Evolutionary conservation across 2,329 filamentous ascomycete species (phyloP).

Genomic region (Diplodia sapinea): DNA sequence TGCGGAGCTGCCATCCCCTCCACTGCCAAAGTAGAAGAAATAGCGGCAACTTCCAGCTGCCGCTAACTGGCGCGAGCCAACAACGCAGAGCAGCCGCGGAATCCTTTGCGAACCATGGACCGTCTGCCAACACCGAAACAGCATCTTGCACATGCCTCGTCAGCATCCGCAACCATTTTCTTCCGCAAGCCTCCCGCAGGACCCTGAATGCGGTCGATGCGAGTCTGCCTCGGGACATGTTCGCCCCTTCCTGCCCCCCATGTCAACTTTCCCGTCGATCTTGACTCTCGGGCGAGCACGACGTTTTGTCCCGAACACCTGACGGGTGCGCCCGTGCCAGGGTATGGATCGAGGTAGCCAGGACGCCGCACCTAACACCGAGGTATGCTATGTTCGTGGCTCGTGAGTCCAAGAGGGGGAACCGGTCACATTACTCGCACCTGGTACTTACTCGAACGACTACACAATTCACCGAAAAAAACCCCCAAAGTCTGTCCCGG

Average conservation of each 20-base stretch:
- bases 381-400: not conserved
- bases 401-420: not conserved
- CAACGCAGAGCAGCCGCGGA: not conserved
- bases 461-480: not conserved
- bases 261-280: not conserved
- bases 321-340: conserved; percentile 9
- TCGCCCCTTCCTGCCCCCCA: not conserved
- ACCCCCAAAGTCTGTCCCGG: not conserved
- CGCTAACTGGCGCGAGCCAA: not conserved
- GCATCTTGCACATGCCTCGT: conserved; percentile 1
- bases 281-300: conserved; percentile 3
- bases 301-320: conserved; percentile 13
- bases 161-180: conserved; percentile 13
- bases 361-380: conserved; percentile 1
- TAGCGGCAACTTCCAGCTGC: conserved; percentile 14
- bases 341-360: not conserved
- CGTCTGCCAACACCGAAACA: not conserved
- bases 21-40: not conserved
- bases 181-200: conserved; percentile 16
- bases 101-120: conserved; percentile 11
- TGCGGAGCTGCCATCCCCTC: not conserved
- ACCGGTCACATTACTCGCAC: not conserved
- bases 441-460: not conserved
- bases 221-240: not conserved
- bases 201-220: not conserved